phyloP scores from a whole-genome alignment of 2,329 filamentous ascomycete species.

The Neofusicoccum kwambonambiense region DNA sequence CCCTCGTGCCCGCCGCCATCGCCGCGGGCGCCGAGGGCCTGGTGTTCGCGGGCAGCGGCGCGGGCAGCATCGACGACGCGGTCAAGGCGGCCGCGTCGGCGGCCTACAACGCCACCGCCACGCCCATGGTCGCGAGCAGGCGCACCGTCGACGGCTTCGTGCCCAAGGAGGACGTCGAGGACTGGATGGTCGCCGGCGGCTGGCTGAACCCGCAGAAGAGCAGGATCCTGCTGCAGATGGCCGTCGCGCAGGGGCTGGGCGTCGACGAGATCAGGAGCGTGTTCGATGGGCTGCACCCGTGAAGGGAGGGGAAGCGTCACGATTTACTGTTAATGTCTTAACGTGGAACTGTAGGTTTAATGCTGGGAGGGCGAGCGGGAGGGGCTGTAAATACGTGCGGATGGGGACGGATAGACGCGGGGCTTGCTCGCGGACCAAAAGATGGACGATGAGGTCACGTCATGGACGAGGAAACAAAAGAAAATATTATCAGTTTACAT shows the following conservation, averaged over 20 bases:
- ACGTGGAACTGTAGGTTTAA: too few species aligned
- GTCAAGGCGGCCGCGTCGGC: conserved; percentile 43
- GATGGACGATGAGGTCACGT: too few species aligned
- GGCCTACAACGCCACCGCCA: conserved; percentile 46
- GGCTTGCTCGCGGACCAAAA: too few species aligned
- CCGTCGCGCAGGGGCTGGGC: conserved; percentile 30
- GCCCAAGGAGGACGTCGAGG: conserved; percentile 28
- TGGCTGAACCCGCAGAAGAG: conserved; percentile 57
- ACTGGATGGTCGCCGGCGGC: conserved; percentile 46
- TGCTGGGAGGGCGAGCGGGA: too few species aligned
- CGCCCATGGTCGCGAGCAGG: conserved; percentile 53
- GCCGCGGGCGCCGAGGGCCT: conserved; percentile 53
- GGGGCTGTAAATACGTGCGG: too few species aligned
- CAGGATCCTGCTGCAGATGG: conserved; percentile 50
- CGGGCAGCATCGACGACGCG: conserved; percentile 49
- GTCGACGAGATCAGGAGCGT: conserved; percentile 46
- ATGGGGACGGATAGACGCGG: too few species aligned
- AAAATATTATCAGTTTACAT: too few species aligned
- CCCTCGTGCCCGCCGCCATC: conserved; percentile 50
- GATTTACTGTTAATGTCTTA: too few species aligned
- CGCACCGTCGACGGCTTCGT: conserved; percentile 55
- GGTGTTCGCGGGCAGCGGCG: conserved; percentile 57
- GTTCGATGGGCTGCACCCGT: conserved; percentile 26
- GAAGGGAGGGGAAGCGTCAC: too few species aligned
- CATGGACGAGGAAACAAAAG: too few species aligned